Base-by-base conservation (phyloP, 768 basidiomycete genomes). In the Gelatoporia subvermispora region DNA sequence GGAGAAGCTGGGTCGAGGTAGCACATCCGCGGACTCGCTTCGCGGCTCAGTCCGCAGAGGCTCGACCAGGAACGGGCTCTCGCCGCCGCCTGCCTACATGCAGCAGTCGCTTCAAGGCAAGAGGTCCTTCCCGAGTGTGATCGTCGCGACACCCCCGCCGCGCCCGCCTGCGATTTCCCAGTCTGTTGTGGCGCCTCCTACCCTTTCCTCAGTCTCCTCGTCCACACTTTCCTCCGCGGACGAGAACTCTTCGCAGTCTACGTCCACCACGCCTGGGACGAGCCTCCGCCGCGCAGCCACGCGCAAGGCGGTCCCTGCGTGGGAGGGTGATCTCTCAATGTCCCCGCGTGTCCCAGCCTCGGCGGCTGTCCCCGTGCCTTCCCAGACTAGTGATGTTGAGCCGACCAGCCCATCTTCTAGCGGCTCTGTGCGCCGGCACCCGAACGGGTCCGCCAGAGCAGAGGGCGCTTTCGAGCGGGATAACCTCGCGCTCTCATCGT, bases 41-140 rank as follows among this genome's bases (percentile, higher is more conserved):
- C 64, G 57, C 38, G 50, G 57, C 34, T 63, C 61, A 18, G 65
- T 49, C 20, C 52, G 55, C 38, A 42, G 41, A 17, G 28, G 55
- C 13, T 56, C 59, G 10, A 49, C 51, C 34, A 55, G 47, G 48
- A 28, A 35, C 16, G 38, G 41, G 44, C 18, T 31, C 22, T 42
- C 23, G 41, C 65, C 43, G 47, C 66, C 58, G 36, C 65, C 64
- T 16, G 41, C 59, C 9, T 54, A 48, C 48, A 57, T 56, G 48
- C 35, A 42, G 16, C 46, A 43, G 18, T 53, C 58, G 13, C 41
- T 57, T 8, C 24, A 41, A 3, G 35, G 40, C 25, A 59, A 54
- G 49, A 47, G 52, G 39, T 57, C 60, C 0, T 50, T 56, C 52
- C 74, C 66, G 41, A 69, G 63, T 52, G 61, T 63, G 56, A 51